phyloP scores from a whole-genome alignment of 257 asterid species.

The Solanum clarkiae region DNA sequence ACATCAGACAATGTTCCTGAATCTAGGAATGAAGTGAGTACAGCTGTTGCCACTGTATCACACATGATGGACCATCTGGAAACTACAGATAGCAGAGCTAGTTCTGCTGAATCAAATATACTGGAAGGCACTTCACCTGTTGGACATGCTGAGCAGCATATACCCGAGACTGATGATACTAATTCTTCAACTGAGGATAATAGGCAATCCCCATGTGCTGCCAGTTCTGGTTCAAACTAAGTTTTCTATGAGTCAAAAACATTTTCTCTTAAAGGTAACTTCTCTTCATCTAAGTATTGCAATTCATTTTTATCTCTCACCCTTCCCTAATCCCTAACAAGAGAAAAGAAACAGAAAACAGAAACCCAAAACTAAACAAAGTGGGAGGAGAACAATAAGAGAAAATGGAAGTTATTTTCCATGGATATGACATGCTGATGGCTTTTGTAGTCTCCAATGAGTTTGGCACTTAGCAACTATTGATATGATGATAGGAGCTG shows the following conservation, averaged over 20 bases:
- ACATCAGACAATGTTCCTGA: slow-evolving; percentile 31
- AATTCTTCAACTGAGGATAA: slow-evolving; percentile 25
- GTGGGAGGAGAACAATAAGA: background rate
- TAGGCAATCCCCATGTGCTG: slow-evolving; percentile 29
- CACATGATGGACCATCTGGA: slow-evolving; percentile 59
- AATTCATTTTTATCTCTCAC: background rate
- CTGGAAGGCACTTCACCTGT: slow-evolving; percentile 15
- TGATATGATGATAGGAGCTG: background rate
- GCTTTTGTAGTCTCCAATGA: background rate
- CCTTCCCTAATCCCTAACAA: background rate
- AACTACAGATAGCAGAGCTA: slow-evolving; percentile 26
- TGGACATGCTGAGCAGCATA: slow-evolving; percentile 11
- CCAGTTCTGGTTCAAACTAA: slow-evolving; percentile 42
- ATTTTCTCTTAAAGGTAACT: slow-evolving; percentile 14
- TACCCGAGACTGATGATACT: slow-evolving; percentile 9
- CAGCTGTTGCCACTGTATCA: slow-evolving; percentile 27
- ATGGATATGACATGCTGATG: background rate
- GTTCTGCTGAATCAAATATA: slow-evolving; percentile 22
- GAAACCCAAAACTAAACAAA: background rate
- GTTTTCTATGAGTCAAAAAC: background rate
- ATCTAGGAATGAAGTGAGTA: slow-evolving; percentile 28
- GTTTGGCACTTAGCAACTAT: background rate
- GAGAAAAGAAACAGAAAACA: background rate
- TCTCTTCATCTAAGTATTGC: background rate
- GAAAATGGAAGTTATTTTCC: background rate